These are phyloP conservation scores for Podaxis pistillaris DNA, from an alignment of 768 basidiomycete species.

Conservation along the genomic window DNA sequence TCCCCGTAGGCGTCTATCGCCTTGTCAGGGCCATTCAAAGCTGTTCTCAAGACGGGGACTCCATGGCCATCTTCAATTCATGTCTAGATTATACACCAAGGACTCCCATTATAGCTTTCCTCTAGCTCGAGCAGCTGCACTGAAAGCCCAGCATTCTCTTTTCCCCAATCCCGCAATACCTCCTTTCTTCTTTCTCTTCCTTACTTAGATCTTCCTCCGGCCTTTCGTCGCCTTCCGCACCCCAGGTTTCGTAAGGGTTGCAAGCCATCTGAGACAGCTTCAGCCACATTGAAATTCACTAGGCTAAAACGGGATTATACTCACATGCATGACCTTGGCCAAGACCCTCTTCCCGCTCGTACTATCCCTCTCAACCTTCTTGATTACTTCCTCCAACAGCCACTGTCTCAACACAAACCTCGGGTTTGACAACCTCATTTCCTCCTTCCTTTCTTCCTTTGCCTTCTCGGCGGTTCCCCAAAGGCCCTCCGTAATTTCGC, in stretches of 20 bases:
- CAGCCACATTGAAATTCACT: background rate
- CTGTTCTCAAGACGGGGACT: background rate
- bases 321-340: conserved; percentile 78
- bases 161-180: conserved; percentile 78
- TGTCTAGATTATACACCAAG: too few species aligned
- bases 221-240: conserved; percentile 59
- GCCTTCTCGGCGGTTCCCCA: conserved; percentile 28
- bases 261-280: conserved; percentile 72
- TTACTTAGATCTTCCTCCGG: conserved; percentile 47
- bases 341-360: conserved; percentile 64
- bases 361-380: conserved; percentile 64
- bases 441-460: conserved; percentile 46
- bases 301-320: conserved; percentile 25
- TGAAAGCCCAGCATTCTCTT: conserved; percentile 83
- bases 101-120: background rate
- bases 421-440: conserved; percentile 70
- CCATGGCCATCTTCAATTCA: too few species aligned
- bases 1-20: background rate
- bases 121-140: conserved; percentile 88
- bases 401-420: conserved; percentile 93
- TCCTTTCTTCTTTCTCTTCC: conserved; percentile 67
- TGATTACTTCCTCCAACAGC: conserved; percentile 92
- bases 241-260: conserved; percentile 85
- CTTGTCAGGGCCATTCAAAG: background rate
- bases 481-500: conserved; percentile 49